Conservation (phyloP, 805 yeast species). For the Sugiyamaella valdiviana region DNA sequence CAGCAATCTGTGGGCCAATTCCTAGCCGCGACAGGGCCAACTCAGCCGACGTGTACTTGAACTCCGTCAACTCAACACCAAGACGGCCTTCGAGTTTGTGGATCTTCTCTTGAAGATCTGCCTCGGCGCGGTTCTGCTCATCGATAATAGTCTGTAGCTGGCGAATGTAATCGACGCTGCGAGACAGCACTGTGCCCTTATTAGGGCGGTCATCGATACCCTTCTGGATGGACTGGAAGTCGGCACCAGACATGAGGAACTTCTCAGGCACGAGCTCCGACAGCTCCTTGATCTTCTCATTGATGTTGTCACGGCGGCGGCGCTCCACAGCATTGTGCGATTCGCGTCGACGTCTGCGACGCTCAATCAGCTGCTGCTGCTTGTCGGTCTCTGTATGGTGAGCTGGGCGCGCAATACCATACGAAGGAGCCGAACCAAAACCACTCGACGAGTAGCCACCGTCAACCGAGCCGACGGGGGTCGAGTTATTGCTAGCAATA, state of each 20-base stretch:
- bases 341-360: slow-evolving; percentile 70
- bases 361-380: slow-evolving; percentile 40
- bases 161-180: slow-evolving; percentile 72
- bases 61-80: slow-evolving; percentile 38
- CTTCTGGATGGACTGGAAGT: slow-evolving; percentile 4
- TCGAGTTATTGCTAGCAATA: slow-evolving; percentile 12
- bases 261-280: slow-evolving; percentile 69
- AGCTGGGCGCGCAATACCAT: neutral
- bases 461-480: slow-evolving; percentile 15
- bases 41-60: slow-evolving; percentile 72
- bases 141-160: slow-evolving; percentile 61
- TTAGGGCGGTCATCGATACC: slow-evolving; percentile 52
- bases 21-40: slow-evolving; percentile 69
- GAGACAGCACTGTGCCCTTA: slow-evolving; percentile 68
- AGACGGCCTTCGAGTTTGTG: slow-evolving; percentile 46
- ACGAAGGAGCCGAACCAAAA: slow-evolving; percentile 8
- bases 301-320: slow-evolving; percentile 82
- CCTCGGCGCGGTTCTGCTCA: slow-evolving; percentile 70
- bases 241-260: slow-evolving; percentile 21
- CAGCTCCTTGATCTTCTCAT: slow-evolving; percentile 79
- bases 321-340: slow-evolving; percentile 94
- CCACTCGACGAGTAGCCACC: slow-evolving; percentile 7
- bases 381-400: slow-evolving; percentile 12
- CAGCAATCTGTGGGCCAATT: slow-evolving; percentile 8
- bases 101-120: slow-evolving; percentile 58